phyloP scores from a whole-genome alignment of 371 early-diverging fungal genomes.

The Lichtheimia corymbifera region DNA sequence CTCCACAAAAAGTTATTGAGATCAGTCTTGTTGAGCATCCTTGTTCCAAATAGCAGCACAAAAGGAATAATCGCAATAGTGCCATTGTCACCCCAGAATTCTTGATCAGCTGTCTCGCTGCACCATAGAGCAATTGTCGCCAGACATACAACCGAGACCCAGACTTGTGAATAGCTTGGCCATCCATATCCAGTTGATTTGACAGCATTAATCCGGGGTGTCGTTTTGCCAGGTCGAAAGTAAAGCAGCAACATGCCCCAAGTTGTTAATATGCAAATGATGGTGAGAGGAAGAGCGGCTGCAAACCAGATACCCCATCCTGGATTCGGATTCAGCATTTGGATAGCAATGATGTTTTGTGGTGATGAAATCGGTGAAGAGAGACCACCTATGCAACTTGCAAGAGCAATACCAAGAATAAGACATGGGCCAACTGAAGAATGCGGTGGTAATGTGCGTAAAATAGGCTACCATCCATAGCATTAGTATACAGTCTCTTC shows the following conservation, averaged over 20 bases:
- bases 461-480: slow-evolving; percentile 50
- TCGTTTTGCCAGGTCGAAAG: slow-evolving; percentile 58
- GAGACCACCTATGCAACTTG: slow-evolving; percentile 94
- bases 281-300: slow-evolving; percentile 71
- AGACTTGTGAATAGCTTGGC: slow-evolving; percentile 47
- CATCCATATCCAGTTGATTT: slow-evolving; percentile 39
- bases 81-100: slow-evolving; percentile 88
- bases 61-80: slow-evolving; percentile 90
- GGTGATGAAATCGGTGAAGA: slow-evolving; percentile 94
- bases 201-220: slow-evolving; percentile 28
- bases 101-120: slow-evolving; percentile 65
- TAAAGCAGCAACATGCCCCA: slow-evolving; percentile 76
- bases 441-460: slow-evolving; percentile 65
- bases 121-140: slow-evolving; percentile 89
- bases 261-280: slow-evolving; percentile 68
- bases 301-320: slow-evolving; percentile 87
- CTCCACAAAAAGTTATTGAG: slow-evolving; percentile 91
- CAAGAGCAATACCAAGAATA: slow-evolving; percentile 93
- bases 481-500: background rate
- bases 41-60: slow-evolving; percentile 86
- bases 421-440: slow-evolving; percentile 66
- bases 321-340: slow-evolving; percentile 80
- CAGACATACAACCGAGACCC: slow-evolving; percentile 56
- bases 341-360: slow-evolving; percentile 88
- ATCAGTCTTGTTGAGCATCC: slow-evolving; percentile 89